These are phyloP conservation scores for Ramaria rubella DNA, from an alignment of 768 basidiomycete genomes.

Conservation along the genomic window DNA sequence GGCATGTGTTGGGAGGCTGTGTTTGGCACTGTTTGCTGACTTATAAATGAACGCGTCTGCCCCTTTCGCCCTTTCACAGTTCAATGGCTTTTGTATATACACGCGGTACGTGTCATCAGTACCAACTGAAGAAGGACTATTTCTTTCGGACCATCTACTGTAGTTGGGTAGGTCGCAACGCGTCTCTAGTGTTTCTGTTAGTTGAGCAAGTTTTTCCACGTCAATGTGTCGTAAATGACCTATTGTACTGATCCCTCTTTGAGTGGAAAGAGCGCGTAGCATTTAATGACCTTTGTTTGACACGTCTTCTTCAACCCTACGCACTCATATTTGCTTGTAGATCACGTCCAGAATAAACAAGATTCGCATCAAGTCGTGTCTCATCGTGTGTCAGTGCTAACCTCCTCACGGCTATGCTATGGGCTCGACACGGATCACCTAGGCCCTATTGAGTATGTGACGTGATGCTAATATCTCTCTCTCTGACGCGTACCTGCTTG, in stretches of 20 bases:
- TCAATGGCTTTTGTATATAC: conserved; percentile 50
- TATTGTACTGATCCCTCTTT: conserved; percentile 6
- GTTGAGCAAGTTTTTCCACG: conserved; percentile 41
- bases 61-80: neutral
- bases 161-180: conserved; percentile 13
- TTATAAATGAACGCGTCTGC: conserved; percentile 11
- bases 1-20: neutral
- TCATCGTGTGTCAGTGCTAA: conserved; percentile 16
- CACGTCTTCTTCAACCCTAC: conserved; percentile 17
- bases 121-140: neutral
- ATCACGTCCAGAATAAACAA: conserved; percentile 84
- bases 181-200: conserved; percentile 18
- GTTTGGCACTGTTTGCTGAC: neutral
- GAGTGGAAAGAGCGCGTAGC: conserved; percentile 82
- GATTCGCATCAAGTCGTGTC: conserved; percentile 5
- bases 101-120: conserved; percentile 38
- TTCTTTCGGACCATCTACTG: neutral
- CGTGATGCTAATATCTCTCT: conserved; percentile 1
- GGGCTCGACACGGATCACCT: conserved; percentile 90
- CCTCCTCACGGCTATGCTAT: conserved; percentile 59
- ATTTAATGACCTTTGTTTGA: conserved; percentile 76
- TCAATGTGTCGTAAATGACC: conserved; percentile 22
- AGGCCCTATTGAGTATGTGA: conserved; percentile 81
- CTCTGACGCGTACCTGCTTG: neutral
- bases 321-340: conserved; percentile 31